These are phyloP conservation scores for Mrakia hoshinonis DNA, from an alignment of 768 basidiomycete species.

Conservation along the genomic window DNA sequence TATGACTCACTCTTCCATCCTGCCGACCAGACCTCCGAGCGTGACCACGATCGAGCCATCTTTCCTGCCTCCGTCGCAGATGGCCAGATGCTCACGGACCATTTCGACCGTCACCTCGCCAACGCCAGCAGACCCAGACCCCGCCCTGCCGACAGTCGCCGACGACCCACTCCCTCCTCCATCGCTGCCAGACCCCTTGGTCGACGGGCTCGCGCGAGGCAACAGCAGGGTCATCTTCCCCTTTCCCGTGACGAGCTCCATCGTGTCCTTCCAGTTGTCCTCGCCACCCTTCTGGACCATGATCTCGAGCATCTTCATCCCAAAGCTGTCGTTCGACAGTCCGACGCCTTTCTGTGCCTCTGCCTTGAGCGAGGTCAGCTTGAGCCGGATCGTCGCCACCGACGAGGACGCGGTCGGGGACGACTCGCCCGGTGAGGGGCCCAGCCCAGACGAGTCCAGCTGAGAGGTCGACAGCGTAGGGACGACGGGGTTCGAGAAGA, in stretches of 20 bases:
- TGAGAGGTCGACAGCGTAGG: conserved; percentile 27
- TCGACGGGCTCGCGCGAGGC: conserved; percentile 54
- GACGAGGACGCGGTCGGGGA: background rate
- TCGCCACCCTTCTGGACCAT: conserved; percentile 39
- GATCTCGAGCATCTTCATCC: conserved; percentile 41
- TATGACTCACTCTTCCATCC: conserved; percentile 51
- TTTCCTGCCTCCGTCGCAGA: conserved; percentile 40
- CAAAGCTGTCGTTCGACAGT: conserved; percentile 38
- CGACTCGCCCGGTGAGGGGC: background rate
- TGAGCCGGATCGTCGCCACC: conserved; percentile 36
- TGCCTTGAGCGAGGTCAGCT: conserved; percentile 41
- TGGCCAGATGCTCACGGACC: conserved; percentile 70
- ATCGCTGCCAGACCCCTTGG: conserved; percentile 43
- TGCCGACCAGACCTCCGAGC: conserved; percentile 73
- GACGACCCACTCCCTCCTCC: background rate
- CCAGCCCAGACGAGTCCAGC: conserved; percentile 7
- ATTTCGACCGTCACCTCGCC: conserved; percentile 57
- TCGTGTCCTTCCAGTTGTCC: conserved; percentile 38
- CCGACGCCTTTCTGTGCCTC: conserved; percentile 38
- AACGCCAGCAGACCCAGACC: background rate
- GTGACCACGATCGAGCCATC: conserved; percentile 49
- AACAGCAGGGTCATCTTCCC: conserved; percentile 69
- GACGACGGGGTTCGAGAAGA: conserved; percentile 24
- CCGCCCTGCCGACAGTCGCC: background rate
- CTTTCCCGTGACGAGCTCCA: conserved; percentile 35